Evolutionary conservation across 2,329 filamentous ascomycete genomes (phyloP).

Genomic region (Leptographium galeiforme): DNA sequence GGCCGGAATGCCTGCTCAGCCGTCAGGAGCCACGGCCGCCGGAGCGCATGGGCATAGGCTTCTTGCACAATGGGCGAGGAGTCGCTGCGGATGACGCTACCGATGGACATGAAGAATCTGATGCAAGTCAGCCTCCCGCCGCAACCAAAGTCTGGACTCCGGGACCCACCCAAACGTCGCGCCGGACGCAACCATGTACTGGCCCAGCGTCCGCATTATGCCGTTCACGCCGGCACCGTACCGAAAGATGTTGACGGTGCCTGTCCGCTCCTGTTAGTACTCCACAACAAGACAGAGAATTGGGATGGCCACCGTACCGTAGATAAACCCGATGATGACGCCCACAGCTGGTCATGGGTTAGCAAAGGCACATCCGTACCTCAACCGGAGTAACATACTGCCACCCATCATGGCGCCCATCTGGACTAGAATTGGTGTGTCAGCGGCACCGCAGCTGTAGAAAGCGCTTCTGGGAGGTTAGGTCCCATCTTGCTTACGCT

Average conservation of each 20-base stretch:
- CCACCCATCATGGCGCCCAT: constrained; percentile 99
- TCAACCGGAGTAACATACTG: constrained; percentile 48
- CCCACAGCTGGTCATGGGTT: constrained; percentile 59
- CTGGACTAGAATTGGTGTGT: constrained; percentile 50
- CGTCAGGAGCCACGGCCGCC: constrained; percentile 57
- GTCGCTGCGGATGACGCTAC: constrained; percentile 89
- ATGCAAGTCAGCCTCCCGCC: constrained; percentile 1
- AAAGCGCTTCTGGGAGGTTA: background rate
- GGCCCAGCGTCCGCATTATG: constrained; percentile 83
- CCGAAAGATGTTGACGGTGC: constrained; percentile 86
- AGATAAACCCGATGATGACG: constrained; percentile 94
- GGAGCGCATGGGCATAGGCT: constrained; percentile 61
- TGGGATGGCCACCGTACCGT: constrained; percentile 40
- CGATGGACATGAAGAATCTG: constrained; percentile 97
- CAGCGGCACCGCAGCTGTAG: constrained; percentile 10
- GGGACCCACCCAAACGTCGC: constrained; percentile 78
- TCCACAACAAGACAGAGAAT: no score
- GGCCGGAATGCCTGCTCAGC: constrained; percentile 26
- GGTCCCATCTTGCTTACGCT: constrained; percentile 27
- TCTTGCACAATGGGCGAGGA: constrained; percentile 56
- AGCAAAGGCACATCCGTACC: constrained; percentile 12
- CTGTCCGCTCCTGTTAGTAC: constrained; percentile 28
- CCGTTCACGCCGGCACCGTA: constrained; percentile 89
- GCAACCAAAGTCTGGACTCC: background rate
- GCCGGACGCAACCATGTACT: constrained; percentile 92